A percentile compares a stretch with the other conserved stretches of the same genome.
phyloP scores from a whole-genome alignment of 192 early-diverging fungal species.

The Funneliformis mosseae region DNA sequence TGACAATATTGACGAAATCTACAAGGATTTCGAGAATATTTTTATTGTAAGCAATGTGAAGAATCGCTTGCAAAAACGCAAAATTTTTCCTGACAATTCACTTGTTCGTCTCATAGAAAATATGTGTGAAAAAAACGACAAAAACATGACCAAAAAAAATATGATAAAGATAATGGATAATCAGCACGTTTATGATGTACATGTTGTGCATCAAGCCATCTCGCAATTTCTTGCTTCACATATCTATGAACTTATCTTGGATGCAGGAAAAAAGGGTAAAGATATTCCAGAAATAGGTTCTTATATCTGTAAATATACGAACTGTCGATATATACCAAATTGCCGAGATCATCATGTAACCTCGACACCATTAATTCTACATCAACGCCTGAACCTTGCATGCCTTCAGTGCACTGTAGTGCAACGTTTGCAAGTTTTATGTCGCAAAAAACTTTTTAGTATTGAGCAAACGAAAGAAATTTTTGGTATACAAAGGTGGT shows the following conservation, averaged over 20 bases:
- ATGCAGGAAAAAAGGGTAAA: neutral
- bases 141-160: no score
- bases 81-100: constrained; percentile 2
- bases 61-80: neutral
- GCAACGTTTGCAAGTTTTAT: neutral
- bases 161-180: neutral
- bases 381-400: neutral
- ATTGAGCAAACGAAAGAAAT: neutral
- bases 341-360: neutral
- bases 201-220: neutral
- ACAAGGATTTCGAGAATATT: constrained; percentile 1
- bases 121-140: neutral
- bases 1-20: neutral
- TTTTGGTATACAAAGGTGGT: neutral
- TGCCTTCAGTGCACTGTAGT: constrained; percentile 14
- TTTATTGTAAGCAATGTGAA: neutral
- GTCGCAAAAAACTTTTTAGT: neutral
- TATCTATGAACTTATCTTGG: constrained; percentile 14
- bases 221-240: neutral
- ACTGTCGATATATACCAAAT: neutral
- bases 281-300: neutral
- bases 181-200: neutral
- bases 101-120: neutral
- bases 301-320: constrained; percentile 8
- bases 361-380: neutral